Evolutionary conservation across 495 filamentous ascomycete species (phyloP), one percentile per base, ranked within the genome.

Genomic region (Penicillium pancosmium): DNA sequence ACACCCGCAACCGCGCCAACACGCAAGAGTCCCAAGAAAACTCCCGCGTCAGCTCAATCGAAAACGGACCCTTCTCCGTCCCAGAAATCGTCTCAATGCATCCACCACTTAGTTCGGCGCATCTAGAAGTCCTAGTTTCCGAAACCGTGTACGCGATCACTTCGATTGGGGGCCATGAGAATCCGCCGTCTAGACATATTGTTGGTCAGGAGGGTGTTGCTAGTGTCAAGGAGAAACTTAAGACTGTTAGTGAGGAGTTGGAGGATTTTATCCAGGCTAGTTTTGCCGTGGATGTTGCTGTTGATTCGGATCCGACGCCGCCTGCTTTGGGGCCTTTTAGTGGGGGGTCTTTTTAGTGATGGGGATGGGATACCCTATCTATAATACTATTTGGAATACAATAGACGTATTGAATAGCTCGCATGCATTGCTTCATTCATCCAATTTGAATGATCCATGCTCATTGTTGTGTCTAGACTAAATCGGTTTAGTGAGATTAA

Each of bases 191-290:
- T 4, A 79, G 94, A 33, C 93, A 97, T 69, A 96, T 97, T 59
- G 92, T 98, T 0, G 93, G 94, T 2, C 88, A 90, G 64, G 94
- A 98, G 69, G 92, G 91, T 10, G 88, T 93, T 34, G 84, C 88
- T 5, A 88, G 86, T 31, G 92, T 98, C 18, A 96, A 95, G 64
- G 94, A 98, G 78, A 97, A 97, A 75, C 75, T 98, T 53, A 97
- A 95, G 80, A 97, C 92, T 19, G 89, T 97, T 2, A 95, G 91
- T 53, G 93, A 98, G 69, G 94, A 98, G 74, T 67, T 98, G 40
- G 94, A 98, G 70, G 94, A 97, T 56, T 98, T 97, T 75, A 87
- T 97, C 33, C 91, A 94, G 63, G 88, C 90, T 21, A 97, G 92
- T 60, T 82, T 88, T 60, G 88, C 88, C 1, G 91, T 93, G 36